Evolutionary conservation across 2,329 filamentous ascomycete species (phyloP).

Genomic region (Monilinia laxa): DNA sequence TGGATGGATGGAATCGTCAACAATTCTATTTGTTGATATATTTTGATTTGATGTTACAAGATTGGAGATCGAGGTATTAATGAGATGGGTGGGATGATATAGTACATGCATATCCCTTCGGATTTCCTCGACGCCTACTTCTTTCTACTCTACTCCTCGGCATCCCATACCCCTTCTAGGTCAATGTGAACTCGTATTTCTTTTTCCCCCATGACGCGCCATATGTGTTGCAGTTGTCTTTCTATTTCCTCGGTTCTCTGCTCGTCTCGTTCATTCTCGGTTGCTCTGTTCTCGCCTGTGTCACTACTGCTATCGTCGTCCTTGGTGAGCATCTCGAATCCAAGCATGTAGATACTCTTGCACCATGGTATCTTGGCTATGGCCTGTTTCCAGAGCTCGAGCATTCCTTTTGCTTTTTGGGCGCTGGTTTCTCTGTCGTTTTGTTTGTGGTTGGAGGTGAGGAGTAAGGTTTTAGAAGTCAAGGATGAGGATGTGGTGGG

Average conservation of each 20-base stretch:
- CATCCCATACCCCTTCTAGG: conserved; percentile 44
- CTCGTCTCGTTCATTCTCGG: conserved; percentile 35
- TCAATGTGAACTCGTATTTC: conserved; percentile 59
- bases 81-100: too few relatives aligned
- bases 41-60: too few relatives aligned
- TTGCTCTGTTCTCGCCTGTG: not conserved
- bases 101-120: not conserved
- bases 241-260: conserved; percentile 40
- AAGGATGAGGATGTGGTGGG: not conserved
- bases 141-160: not conserved
- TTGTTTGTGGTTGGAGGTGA: not conserved
- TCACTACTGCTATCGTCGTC: conserved; percentile 11
- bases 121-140: too few relatives aligned
- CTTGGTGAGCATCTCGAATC: conserved; percentile 46
- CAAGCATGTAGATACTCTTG: conserved; percentile 58
- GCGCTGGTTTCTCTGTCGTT: not conserved
- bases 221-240: conserved; percentile 47
- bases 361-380: conserved; percentile 61
- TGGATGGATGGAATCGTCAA: too few relatives aligned
- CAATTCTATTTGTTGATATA: too few relatives aligned
- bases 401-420: conserved; percentile 33
- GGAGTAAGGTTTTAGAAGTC: not conserved
- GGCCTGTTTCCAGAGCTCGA: conserved; percentile 55
- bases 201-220: conserved; percentile 59
- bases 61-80: too few relatives aligned